Evolutionary conservation across 164 flowering plant genomes (phyloP).

Genomic region (Tinospora cordifolia): DNA sequence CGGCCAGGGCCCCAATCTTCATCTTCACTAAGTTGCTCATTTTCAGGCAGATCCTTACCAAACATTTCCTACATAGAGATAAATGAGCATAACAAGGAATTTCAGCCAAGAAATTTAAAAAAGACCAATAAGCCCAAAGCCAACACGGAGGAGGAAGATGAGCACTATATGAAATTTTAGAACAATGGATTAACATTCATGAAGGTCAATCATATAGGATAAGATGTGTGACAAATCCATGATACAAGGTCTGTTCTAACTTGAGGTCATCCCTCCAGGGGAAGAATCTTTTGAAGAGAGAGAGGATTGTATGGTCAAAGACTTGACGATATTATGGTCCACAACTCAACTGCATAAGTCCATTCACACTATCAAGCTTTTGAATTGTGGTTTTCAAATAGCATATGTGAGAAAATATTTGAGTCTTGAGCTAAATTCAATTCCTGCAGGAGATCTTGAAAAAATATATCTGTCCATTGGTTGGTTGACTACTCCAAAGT

Average conservation of each 20-base stretch:
- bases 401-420: background rate
- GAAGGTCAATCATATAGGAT: background rate
- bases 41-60: slow-evolving; percentile 55
- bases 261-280: background rate
- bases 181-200: background rate
- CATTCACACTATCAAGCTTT: background rate
- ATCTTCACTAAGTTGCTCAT: slow-evolving; percentile 77
- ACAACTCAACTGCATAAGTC: background rate
- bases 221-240: background rate
- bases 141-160: background rate
- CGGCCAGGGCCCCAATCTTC: slow-evolving; percentile 95
- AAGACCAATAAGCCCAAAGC: background rate
- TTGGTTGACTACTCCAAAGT: background rate
- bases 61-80: slow-evolving; percentile 72
- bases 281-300: background rate
- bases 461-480: background rate
- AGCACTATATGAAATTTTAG: background rate
- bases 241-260: background rate
- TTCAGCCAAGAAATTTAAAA: background rate
- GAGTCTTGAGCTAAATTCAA: background rate
- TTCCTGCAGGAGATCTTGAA: background rate
- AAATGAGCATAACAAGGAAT: background rate
- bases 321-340: no score
- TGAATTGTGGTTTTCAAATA: background rate
- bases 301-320: background rate